Base-by-base conservation (phyloP, 768 basidiomycete genomes). In the Podaxis carcinomalis region DNA sequence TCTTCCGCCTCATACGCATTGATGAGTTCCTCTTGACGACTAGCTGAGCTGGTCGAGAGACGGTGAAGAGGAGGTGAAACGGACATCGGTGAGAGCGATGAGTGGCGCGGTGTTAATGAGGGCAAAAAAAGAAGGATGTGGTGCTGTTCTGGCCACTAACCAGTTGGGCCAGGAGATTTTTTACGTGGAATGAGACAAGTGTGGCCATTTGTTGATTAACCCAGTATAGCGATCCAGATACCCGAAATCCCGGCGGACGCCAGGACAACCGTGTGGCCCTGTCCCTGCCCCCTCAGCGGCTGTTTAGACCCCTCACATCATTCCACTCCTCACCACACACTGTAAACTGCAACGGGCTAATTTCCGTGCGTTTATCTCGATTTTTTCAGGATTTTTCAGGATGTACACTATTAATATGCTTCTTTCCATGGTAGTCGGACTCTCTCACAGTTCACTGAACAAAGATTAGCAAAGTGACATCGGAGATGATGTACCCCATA, bases 1-100 rank as follows among this genome's bases (percentile, higher is more conserved):
- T 94, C 91, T 73, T 94, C 92, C 10, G 92, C 92, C 67, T 93
- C 92, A 71, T 92, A 93, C 21, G 89, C 88, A 72, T 93, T 92
- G 69, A 93, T 93, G 69, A 93, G 78, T 56, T 84, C 87, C 69
- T 93, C 91, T 67, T 87, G 83, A 9, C 62, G 64, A 62, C 77
- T 80, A 40, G 84, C 75, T 68, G 80, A 84, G 36, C 81, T 77
- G 2, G 77, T 75, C 10, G 86, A 85, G 59, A 75, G 68, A n/a
- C 87, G 78, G 60, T 85, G 82, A 53, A 87, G 74, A 44, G 88
- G 86, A 11, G 85, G 85, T 28, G 89, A 79, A 55, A 74, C 63
- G 46, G 78, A 78, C 77, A 78, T 78, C 1, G 40, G 62, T 39
- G 51, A 32, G 32, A 32, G 32, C 32, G 54, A 25, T 21, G 36